Base-by-base conservation (phyloP, 1,284 basidiomycete genomes). In the Moesziomyces aphidis region DNA sequence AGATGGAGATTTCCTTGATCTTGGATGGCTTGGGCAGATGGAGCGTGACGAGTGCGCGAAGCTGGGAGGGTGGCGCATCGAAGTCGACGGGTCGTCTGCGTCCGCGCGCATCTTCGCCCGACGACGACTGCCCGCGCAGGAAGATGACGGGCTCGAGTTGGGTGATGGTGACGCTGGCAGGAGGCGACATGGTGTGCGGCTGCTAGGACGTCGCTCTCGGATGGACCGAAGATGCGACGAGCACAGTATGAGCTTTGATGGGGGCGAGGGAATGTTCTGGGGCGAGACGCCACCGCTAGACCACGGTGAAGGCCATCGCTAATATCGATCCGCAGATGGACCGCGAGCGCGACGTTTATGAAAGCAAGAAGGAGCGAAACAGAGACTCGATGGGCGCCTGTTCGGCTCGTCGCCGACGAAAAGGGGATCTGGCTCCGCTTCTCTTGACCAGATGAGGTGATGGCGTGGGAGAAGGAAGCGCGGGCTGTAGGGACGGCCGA, bases 11-110 rank as follows among this genome's bases (percentile, higher is more conserved):
- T 78, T 91, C 92, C 42, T 91, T 91, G 79, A 99, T 91, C 83
- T 91, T 90, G 44, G 91, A 94, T 0, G 95, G 90, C 83, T 95
- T 96, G 50, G 88, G 87, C 31, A 97, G 87, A 13, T 90, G 89
- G 48, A 99, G 87, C 1, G 90, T 91, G 62, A 98, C 88, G 13
- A 97, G 87, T n/a, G 95, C 96, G 44, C 96, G 89, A 34, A 99
- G 87, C 85, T 95, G 88, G 8, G 94, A 91, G 2, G 93, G 91
- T 6, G 89, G 89, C 1, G 88, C 86, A 73, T 88, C 88, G 44
- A 66, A 51, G 66, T 83, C 73, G 61, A 77, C 59, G 21, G 63
- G 71, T 4, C 77, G 55, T 23, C 71, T 55, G 21, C 78, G 67
- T 24, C 80, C 77, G 7, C 78, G 70, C n/a, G 60, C 73, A 68